Evolutionary conservation across 768 basidiomycete species (phyloP).

Genomic region (Tulasnella sp.): DNA sequence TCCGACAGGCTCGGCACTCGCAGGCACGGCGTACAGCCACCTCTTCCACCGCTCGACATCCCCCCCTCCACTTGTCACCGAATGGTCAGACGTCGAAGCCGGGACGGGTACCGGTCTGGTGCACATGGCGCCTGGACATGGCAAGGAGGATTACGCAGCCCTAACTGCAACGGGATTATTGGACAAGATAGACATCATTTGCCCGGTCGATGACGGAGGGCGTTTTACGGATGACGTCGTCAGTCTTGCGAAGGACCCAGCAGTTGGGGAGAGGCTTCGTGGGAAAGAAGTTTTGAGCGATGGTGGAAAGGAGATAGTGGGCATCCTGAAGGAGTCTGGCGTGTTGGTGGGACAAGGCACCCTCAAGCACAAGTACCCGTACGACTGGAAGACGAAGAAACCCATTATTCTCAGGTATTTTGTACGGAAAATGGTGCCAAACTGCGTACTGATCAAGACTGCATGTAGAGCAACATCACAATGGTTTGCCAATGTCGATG

Average conservation of each 20-base stretch:
- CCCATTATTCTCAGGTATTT: constrained; percentile 83
- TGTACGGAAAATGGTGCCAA: not conserved
- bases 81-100: constrained; percentile 72
- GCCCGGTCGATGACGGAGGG: constrained; percentile 79
- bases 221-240: constrained; percentile 59
- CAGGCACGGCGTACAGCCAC: constrained; percentile 32
- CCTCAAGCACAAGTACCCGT: constrained; percentile 86
- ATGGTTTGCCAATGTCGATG: constrained; percentile 92
- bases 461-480: constrained; percentile 77
- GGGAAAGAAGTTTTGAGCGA: constrained; percentile 71
- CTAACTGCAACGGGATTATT: constrained; percentile 55
- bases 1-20: constrained; percentile 33
- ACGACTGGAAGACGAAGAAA: constrained; percentile 93
- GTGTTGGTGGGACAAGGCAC: constrained; percentile 61
- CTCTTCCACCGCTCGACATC: constrained; percentile 35
- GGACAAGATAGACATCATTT: constrained; percentile 51
- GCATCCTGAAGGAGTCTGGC: constrained; percentile 52
- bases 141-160: constrained; percentile 82
- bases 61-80: constrained; percentile 51
- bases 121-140: constrained; percentile 93
- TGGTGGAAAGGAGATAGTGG: constrained; percentile 65
- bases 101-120: constrained; percentile 94
- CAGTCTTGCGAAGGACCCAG: constrained; percentile 52
- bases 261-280: constrained; percentile 47
- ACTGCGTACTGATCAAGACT: not conserved